Conservation (phyloP, 2,329 filamentous ascomycete genomes). For the Pseudocercospora cruenta region DNA sequence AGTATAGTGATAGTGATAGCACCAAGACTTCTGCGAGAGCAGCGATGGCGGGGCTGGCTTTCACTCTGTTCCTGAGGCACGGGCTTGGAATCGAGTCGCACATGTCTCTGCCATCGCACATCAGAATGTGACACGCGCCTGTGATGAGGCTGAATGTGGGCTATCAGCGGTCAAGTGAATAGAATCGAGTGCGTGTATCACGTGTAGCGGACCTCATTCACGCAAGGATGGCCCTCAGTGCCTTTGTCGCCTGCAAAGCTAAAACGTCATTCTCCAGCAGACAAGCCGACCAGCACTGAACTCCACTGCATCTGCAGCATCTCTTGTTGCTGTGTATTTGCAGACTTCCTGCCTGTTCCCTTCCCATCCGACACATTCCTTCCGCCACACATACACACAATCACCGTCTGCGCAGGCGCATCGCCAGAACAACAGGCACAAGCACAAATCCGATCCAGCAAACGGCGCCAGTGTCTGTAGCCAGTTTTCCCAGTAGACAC, state of each 20-base stretch:
- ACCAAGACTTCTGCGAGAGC: not conserved
- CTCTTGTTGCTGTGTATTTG: not conserved
- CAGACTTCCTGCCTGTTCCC: not conserved
- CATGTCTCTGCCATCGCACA: conserved; percentile 1
- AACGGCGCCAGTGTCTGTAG: conserved; percentile 7
- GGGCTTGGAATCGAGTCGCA: not conserved
- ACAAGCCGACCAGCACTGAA: not conserved
- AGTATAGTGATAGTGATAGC: not conserved
- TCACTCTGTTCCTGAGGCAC: not conserved
- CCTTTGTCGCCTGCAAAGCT: not conserved
- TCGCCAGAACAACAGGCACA: conserved; percentile 11
- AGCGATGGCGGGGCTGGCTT: not conserved
- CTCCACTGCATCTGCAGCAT: not conserved
- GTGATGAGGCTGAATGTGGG: not conserved
- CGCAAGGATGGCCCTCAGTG: not conserved
- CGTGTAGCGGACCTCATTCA: not conserved
- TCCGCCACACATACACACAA: not conserved
- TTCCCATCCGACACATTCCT: not conserved
- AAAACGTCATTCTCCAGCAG: conserved; percentile 8
- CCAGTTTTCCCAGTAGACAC: not conserved
- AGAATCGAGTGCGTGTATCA: not conserved
- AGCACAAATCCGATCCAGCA: conserved; percentile 12
- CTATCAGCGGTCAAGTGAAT: not conserved
- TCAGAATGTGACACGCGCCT: not conserved
- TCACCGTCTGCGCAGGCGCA: conserved; percentile 13